Base-by-base conservation (phyloP, 73 alveolate species). In the Tetrahymena elliotti region DNA sequence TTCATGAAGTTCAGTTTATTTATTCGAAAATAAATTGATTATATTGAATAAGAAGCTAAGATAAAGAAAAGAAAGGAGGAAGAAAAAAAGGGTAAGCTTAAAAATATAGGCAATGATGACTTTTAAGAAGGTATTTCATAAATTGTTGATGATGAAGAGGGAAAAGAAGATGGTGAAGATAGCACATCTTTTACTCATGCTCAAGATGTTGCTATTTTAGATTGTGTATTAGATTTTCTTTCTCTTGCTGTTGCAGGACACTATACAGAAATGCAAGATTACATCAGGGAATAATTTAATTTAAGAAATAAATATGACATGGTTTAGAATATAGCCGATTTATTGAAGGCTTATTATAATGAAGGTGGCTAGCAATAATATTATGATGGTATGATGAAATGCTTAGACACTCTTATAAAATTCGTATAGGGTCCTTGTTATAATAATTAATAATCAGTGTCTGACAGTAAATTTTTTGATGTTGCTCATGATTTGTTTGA, bases 401-500 rank as follows among this genome's bases (percentile, higher is more conserved):
- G 98, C 93, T 93, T 95, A 33, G 96, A 96, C 16, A 95, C 98
- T 34, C 83, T 96, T 15, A 96, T 94, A 83, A 97, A 96, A 93
- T 95, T 95, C 15, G 96, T 96, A 1, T 95, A 96, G 31, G 98
- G 98, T 8, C 98, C 98, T 35, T 96, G 98, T 68, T 84, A 41
- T 22, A 96, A 96, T 53, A 96, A 96, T 53, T 93, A 96, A 83
- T 54, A 68, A 35, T 97, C 95, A 35, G 94, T 96, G n/a, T 83
- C 96, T 8, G 96, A 96, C 34, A 53, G 97, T 34, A 95, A 96
- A 92, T 96, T 96, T 52, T 54, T 96, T 53, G 98, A 96, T 52
- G 93, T 96, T 31, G 97, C 98, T 33, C 95, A 53, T n/a, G 96
- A 94, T 84, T 53, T 96, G 34, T 95, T 96, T 33, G 10, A 93